Percentiles rank a stretch among this genome's conserved stretches.
Evolutionary conservation across 1,139 yeast species (phyloP).

Genomic region (Debaryomyces robertsiae): DNA sequence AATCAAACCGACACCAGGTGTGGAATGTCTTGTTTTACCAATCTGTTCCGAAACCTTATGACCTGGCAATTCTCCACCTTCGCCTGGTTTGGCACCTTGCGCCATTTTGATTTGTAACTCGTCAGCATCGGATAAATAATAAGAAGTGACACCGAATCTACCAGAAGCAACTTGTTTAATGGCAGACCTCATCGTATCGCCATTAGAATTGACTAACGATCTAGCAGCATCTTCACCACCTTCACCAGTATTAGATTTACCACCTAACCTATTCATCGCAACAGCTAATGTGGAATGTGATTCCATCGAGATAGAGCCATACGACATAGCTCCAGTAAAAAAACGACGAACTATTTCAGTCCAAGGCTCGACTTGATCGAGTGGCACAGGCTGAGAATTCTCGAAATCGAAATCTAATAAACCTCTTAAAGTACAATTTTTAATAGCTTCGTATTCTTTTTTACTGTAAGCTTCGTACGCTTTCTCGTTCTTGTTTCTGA

Average conservation of each 20-base stretch:
- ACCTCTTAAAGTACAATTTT: conserved; percentile 92
- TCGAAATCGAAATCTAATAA: conserved; percentile 86
- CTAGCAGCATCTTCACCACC: conserved; percentile 99
- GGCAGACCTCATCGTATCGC: conserved; percentile 98
- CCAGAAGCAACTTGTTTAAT: conserved; percentile 98
- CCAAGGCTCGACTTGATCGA: conserved; percentile 99
- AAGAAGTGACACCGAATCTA: conserved; percentile 95
- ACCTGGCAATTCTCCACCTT: conserved; percentile 98
- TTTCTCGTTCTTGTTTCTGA: conserved; percentile 88
- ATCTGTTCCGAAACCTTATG: conserved; percentile 85
- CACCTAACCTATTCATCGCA: conserved; percentile 97
- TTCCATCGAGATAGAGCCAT: conserved; percentile 98
- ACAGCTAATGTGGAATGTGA: conserved; percentile 97
- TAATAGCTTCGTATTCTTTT: conserved; percentile 89
- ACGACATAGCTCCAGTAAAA: conserved; percentile 99
- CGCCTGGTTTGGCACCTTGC: conserved; percentile 99
- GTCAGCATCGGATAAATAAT: conserved; percentile 93
- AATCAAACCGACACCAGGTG: conserved; percentile 94
- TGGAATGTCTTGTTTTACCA: conserved; percentile 95
- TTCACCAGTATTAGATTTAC: conserved; percentile 97
- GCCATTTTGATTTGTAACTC: conserved; percentile 99
- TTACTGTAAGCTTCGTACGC: conserved; percentile 90
- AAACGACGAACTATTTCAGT: conserved; percentile 97
- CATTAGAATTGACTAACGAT: conserved; percentile 74
- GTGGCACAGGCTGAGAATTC: conserved; percentile 71